Evolutionary conservation across 495 filamentous ascomycete genomes (phyloP).

Genomic region (Aspergillus heteromorphus): DNA sequence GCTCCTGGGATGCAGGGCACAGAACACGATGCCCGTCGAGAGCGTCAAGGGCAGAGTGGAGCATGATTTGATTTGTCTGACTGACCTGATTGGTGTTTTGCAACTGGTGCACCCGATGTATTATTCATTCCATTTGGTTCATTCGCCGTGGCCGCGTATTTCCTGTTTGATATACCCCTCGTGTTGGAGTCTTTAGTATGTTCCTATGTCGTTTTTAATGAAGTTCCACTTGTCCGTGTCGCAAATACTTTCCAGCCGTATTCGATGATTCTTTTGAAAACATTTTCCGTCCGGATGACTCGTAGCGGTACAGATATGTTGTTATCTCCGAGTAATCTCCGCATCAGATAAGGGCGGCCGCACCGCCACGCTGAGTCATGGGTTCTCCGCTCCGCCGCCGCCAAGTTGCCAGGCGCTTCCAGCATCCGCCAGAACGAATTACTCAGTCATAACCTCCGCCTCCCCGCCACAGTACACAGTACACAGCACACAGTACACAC

Average conservation of each 20-base stretch:
- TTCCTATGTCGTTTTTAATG: neutral
- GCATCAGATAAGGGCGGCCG: conserved; percentile 19
- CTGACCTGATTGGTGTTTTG: neutral
- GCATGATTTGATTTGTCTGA: neutral
- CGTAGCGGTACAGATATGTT: too few species aligned
- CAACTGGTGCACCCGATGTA: neutral
- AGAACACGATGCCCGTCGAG: neutral
- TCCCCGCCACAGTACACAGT: neutral
- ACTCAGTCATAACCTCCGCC: conserved; percentile 1
- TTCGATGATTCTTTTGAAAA: too few species aligned
- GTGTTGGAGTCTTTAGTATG: conserved; percentile 7
- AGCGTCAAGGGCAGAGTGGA: neutral
- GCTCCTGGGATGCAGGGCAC: neutral
- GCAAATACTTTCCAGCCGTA: too few species aligned
- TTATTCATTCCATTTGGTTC: neutral
- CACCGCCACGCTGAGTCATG: conserved; percentile 19
- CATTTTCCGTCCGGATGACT: too few species aligned
- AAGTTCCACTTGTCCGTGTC: neutral
- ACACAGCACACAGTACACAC: too few species aligned
- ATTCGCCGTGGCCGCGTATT: conserved; percentile 1
- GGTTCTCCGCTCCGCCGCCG: conserved; percentile 16
- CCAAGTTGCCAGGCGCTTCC: conserved; percentile 31
- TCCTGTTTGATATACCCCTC: conserved; percentile 25
- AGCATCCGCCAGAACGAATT: conserved; percentile 9
- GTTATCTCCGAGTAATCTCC: conserved; percentile 19